A percentile compares a stretch with the other conserved stretches of the same genome.
Evolutionary conservation across 306 rosid species (phyloP).

Genomic region (Abrus precatorius): DNA sequence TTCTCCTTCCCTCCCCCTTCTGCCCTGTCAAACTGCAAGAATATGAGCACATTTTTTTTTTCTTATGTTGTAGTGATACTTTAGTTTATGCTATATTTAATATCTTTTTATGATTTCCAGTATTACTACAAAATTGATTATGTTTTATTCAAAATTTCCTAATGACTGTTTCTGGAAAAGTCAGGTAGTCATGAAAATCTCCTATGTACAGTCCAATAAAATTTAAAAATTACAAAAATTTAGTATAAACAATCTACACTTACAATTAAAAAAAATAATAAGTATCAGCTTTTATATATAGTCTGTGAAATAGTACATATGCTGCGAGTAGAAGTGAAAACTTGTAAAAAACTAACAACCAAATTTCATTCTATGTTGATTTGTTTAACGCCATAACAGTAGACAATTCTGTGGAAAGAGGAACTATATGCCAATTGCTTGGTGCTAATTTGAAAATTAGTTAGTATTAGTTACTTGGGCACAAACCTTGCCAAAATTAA

Average conservation of each 20-base stretch:
- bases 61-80: background rate
- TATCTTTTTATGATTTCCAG: background rate
- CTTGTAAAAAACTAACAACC: background rate
- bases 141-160: conserved; percentile 1
- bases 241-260: too few relatives aligned
- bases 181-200: too few relatives aligned
- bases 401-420: conserved; percentile 30
- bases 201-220: too few relatives aligned
- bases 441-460: background rate
- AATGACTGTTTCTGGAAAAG: background rate
- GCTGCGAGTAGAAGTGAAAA: background rate
- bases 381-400: background rate
- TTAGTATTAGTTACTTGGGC: background rate
- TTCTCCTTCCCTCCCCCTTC: background rate
- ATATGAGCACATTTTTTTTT: background rate
- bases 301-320: too few relatives aligned
- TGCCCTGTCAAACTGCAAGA: background rate
- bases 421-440: conserved; percentile 7
- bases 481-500: conserved; percentile 24
- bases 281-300: too few relatives aligned
- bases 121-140: conserved; percentile 6
- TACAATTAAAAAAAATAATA: too few relatives aligned
- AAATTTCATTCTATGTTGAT: background rate
- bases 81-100: background rate
- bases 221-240: too few relatives aligned